Evolutionary conservation across 2,329 filamentous ascomycete genomes (phyloP), one percentile per base, ranked within the genome.

Genomic region (Colletotrichum spinosum): DNA sequence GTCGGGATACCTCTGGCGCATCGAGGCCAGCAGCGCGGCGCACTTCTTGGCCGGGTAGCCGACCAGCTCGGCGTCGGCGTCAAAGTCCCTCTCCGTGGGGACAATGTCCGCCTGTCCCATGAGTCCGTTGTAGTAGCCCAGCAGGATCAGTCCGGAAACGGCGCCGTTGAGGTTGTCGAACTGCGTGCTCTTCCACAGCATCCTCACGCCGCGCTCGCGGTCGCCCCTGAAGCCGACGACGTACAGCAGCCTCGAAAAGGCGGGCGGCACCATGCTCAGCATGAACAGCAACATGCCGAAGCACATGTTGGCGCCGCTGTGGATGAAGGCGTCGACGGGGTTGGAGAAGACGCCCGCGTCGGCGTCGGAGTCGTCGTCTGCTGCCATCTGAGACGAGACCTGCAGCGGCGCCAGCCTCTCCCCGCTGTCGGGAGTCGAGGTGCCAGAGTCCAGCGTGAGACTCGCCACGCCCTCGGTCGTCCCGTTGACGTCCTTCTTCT

Each of bases 171-270:
- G 87, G 75, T 97, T 97, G 67, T 90, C 80, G 75, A 94, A 96
- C 54, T 90, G 89, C 25, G 93, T 94, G 11, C 93, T 92, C 74
- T 92, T 90, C 96, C 96, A 99, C 5, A 99, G 87, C 87, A 97
- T 91, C 44, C 86, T 84, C 38, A 97, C 84, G 9, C 94, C 96
- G 44, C 90, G 86, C 67, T 93, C 88, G 48, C 94, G 90, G 75
- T 98, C 94, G 38, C 96, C 96, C 67, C 88, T 90, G 79, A 98
- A 98, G 1, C 96, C 96, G 37, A 97, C 91, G 46, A 98, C 90
- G 65, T 90, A 92, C 4, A 98, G 84, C 1, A 99, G 86, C 60
- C 89, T 91, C n/a, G 88, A 91, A 76, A 98, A 97, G 0, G 94
- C 88, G 0, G 96, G 96, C 0, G 96, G 97, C 1, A 98, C 89